Conservation (phyloP, 192 early-diverging fungal genomes). For the Phlyctochytrium bullatum region DNA sequence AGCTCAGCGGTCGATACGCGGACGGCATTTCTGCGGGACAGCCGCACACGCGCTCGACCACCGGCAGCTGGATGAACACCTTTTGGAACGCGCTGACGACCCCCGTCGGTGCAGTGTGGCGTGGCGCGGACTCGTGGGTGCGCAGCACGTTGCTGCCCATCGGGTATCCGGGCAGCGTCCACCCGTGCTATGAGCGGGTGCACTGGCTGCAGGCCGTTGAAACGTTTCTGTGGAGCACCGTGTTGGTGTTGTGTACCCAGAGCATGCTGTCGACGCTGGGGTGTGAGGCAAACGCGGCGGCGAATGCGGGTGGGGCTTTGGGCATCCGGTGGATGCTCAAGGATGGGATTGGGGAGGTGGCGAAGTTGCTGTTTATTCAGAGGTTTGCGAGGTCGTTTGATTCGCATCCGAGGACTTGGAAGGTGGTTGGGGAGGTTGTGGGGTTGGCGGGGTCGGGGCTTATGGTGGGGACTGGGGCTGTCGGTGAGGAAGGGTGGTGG, state of each 20-base stretch:
- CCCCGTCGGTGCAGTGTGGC: too few relatives aligned
- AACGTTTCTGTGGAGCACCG: conserved; percentile 60
- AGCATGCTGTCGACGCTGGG: conserved; percentile 66
- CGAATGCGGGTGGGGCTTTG: conserved; percentile 56
- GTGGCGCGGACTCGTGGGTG: conserved; percentile 22
- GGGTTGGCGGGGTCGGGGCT: conserved; percentile 54
- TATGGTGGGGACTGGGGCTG: conserved; percentile 57
- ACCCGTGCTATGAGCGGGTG: conserved; percentile 53
- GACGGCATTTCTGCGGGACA: neutral
- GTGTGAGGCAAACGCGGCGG: conserved; percentile 40
- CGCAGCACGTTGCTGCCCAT: conserved; percentile 59
- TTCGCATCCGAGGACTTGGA: conserved; percentile 73
- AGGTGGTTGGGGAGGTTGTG: conserved; percentile 62
- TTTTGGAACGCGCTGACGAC: too few relatives aligned
- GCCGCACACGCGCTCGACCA: neutral
- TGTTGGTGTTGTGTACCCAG: conserved; percentile 64
- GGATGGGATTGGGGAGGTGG: conserved; percentile 59
- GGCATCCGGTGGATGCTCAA: conserved; percentile 72
- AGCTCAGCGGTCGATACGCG: neutral
- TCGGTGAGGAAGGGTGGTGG: conserved; percentile 49
- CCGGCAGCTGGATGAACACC: neutral
- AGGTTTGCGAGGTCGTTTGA: conserved; percentile 65
- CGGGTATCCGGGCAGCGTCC: conserved; percentile 60
- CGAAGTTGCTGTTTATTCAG: conserved; percentile 71
- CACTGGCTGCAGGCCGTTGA: conserved; percentile 63